Percentiles rank a stretch among this genome's conserved stretches.
These are phyloP conservation scores for Microbotryum violaceum DNA, from an alignment of 1,284 basidiomycete genomes.

Conservation along the genomic window DNA sequence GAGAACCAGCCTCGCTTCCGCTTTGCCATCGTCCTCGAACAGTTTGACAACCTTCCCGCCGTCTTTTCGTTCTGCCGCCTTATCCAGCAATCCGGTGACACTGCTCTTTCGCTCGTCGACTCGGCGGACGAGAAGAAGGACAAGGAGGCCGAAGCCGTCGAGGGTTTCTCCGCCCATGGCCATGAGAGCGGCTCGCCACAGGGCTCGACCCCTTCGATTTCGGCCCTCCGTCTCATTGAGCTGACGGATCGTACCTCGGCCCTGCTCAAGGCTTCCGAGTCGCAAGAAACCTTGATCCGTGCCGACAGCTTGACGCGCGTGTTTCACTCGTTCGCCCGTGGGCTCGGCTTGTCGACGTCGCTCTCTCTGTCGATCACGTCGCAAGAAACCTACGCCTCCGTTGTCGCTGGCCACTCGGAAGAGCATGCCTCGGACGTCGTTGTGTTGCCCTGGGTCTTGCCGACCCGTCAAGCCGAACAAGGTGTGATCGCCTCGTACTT, in stretches of 20 bases:
- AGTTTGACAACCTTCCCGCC: constrained; percentile 68
- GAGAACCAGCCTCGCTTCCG: constrained; percentile 40
- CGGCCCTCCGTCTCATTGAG: constrained; percentile 71
- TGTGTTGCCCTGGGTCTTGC: constrained; percentile 67
- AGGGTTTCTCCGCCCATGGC: not conserved
- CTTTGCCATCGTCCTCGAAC: constrained; percentile 81
- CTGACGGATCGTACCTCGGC: constrained; percentile 78
- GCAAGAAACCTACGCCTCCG: constrained; percentile 59
- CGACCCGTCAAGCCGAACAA: constrained; percentile 27
- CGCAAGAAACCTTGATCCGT: constrained; percentile 56
- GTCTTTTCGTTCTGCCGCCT: constrained; percentile 50
- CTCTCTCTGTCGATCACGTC: constrained; percentile 58
- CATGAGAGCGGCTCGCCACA: not conserved
- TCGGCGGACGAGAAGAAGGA: not conserved
- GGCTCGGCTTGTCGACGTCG: constrained; percentile 57
- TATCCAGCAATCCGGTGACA: constrained; percentile 39
- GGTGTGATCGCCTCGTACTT: constrained; percentile 28
- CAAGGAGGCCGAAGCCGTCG: constrained; percentile 19
- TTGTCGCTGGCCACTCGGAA: constrained; percentile 58
- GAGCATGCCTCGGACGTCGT: constrained; percentile 62
- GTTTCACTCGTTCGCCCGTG: constrained; percentile 68
- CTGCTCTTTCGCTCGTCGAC: not conserved
- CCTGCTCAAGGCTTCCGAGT: constrained; percentile 69
- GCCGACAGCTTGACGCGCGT: constrained; percentile 73
- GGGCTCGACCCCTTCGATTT: constrained; percentile 4